Conservation (phyloP, 2,329 filamentous ascomycete genomes). For the Cladophialophora bantiana region DNA sequence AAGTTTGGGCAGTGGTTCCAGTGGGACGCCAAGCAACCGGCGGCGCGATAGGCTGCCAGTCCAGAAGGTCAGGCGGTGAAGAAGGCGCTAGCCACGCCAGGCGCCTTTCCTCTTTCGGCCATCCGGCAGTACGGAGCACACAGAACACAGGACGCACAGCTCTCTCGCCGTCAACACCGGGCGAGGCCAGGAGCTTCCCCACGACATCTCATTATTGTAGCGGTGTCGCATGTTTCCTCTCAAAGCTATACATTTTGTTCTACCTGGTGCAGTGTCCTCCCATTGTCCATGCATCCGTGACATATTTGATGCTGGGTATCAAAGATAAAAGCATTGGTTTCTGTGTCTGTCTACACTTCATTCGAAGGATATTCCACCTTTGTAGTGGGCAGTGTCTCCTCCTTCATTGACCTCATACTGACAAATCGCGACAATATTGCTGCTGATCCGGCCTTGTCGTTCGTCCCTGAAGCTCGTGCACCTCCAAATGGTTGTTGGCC, state of each 20-base stretch:
- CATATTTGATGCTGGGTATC: slow-evolving; percentile 17
- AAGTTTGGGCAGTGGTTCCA: slow-evolving; percentile 18
- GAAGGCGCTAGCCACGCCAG: slow-evolving; percentile 23
- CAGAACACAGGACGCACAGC: slow-evolving; percentile 5
- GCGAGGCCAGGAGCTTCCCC: neutral
- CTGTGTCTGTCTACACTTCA: slow-evolving; percentile 44
- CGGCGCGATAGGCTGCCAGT: neutral
- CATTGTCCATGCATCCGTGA: slow-evolving; percentile 13
- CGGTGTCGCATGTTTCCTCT: neutral
- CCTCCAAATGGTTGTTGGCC: slow-evolving; percentile 62
- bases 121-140: slow-evolving; percentile 7
- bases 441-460: slow-evolving; percentile 64
- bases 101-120: slow-evolving; percentile 17
- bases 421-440: slow-evolving; percentile 62
- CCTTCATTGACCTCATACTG: slow-evolving; percentile 63
- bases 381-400: slow-evolving; percentile 59
- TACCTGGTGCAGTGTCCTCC: slow-evolving; percentile 4
- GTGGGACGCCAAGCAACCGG: slow-evolving; percentile 19
- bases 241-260: neutral
- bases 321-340: neutral
- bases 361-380: slow-evolving; percentile 63
- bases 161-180: neutral
- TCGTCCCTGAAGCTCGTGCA: slow-evolving; percentile 63
- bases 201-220: neutral
- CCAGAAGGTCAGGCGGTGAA: slow-evolving; percentile 32